phyloP scores from a whole-genome alignment of 176 grass and related monocot genomes.

The Puccinellia tenuiflora region DNA sequence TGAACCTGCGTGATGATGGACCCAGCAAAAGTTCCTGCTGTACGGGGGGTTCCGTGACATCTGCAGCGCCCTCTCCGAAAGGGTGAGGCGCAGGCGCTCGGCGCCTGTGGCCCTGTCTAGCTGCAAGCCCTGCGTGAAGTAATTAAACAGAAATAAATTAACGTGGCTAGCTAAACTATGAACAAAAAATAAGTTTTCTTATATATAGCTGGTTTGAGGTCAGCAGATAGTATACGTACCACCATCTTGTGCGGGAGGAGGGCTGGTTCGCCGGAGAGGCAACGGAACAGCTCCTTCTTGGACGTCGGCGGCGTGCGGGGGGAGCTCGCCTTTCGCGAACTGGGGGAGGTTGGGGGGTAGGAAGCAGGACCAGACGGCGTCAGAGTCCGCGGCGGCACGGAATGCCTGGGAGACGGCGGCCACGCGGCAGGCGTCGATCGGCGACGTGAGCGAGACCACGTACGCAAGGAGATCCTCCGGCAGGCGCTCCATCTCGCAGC shows the following conservation, averaged over 20 bases:
- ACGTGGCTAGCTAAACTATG: too few relatives aligned
- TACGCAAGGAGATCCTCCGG: slow-evolving; percentile 50
- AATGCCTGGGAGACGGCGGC: slow-evolving; percentile 38
- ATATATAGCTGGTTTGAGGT: neutral
- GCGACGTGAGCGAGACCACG: slow-evolving; percentile 27
- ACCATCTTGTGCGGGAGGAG: slow-evolving; percentile 37
- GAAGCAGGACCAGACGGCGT: slow-evolving; percentile 53
- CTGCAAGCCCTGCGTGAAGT: slow-evolving; percentile 36
- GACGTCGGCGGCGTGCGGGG: neutral
- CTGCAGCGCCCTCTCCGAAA: slow-evolving; percentile 41
- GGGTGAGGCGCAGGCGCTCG: slow-evolving; percentile 57
- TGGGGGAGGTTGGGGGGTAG: slow-evolving; percentile 21
- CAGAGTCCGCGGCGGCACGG: slow-evolving; percentile 34
- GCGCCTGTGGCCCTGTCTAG: slow-evolving; percentile 41
- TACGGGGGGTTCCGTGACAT: neutral
- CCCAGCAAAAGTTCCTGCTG: slow-evolving; percentile 13
- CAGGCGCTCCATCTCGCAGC: slow-evolving; percentile 9
- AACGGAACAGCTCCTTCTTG: slow-evolving; percentile 44
- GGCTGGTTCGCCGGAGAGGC: slow-evolving; percentile 25
- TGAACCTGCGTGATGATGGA: neutral
- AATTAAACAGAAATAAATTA: too few relatives aligned
- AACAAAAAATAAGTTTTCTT: too few relatives aligned
- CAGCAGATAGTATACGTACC: neutral
- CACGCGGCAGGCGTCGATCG: slow-evolving; percentile 30
- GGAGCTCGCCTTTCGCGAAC: slow-evolving; percentile 19